These are phyloP conservation scores for Lactarius hengduanensis DNA, from an alignment of 768 basidiomycete species.

Conservation along the genomic window DNA sequence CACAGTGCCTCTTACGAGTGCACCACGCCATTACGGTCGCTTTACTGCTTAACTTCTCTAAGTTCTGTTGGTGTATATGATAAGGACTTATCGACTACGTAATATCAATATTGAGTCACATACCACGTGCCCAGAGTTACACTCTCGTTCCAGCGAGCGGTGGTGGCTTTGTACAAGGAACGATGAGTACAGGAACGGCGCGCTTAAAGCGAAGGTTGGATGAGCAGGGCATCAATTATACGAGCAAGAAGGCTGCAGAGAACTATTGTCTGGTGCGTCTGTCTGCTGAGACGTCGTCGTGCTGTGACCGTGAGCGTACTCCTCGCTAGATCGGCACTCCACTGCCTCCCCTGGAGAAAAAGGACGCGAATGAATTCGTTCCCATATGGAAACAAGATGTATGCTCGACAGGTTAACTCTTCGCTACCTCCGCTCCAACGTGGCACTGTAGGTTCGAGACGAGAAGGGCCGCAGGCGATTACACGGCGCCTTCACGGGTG, in stretches of 20 bases:
- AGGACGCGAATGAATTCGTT: slow-evolving; percentile 91
- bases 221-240: slow-evolving; percentile 70
- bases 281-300: slow-evolving; percentile 9
- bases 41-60: no score
- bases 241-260: slow-evolving; percentile 71
- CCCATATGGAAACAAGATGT: slow-evolving; percentile 99
- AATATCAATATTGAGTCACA: no score
- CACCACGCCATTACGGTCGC: no score
- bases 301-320: neutral
- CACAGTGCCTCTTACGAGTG: no score
- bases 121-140: neutral
- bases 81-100: no score
- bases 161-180: neutral
- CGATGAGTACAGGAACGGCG: slow-evolving; percentile 42
- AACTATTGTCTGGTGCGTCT: slow-evolving; percentile 75
- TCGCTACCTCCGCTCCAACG: slow-evolving; percentile 25
- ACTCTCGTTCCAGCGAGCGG: neutral
- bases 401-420: slow-evolving; percentile 33
- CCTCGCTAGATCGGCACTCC: slow-evolving; percentile 82
- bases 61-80: no score
- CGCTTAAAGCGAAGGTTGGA: slow-evolving; percentile 84
- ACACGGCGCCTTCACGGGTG: slow-evolving; percentile 99
- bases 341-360: slow-evolving; percentile 90
- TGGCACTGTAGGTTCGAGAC: slow-evolving; percentile 67
- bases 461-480: slow-evolving; percentile 89